A percentile compares a stretch with the other conserved stretches of the same genome.
phyloP scores from a whole-genome alignment of 139 green algal genomes.

The Desmodesmus armatus region DNA sequence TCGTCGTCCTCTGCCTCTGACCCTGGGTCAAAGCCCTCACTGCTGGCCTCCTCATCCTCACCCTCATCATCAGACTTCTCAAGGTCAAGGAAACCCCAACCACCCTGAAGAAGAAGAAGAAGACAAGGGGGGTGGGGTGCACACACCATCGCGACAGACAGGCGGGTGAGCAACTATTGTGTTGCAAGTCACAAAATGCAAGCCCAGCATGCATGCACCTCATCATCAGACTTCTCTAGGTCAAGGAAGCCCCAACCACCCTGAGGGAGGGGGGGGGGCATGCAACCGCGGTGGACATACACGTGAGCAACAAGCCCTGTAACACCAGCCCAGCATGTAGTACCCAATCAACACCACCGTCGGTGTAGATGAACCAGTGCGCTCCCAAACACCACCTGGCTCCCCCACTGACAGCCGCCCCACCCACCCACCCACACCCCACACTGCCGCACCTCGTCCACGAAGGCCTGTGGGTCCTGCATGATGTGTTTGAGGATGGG shows the following conservation, averaged over 20 bases:
- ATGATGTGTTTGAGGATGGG: slow-evolving; percentile 96
- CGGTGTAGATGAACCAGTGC: neutral
- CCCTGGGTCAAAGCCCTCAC: slow-evolving; percentile 77
- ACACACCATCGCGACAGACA: too few relatives aligned
- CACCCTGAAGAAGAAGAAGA: too few relatives aligned
- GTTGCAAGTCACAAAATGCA: too few relatives aligned
- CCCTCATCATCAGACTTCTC: slow-evolving; percentile 84
- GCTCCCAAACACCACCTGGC: neutral
- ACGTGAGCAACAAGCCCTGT: too few relatives aligned
- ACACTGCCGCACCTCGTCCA: slow-evolving; percentile 28
- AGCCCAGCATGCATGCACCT: too few relatives aligned
- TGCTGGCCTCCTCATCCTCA: slow-evolving; percentile 74
- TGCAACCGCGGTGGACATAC: too few relatives aligned
- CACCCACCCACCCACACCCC: neutral
- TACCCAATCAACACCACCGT: neutral
- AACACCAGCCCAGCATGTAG: too few relatives aligned
- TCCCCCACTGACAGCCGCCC: neutral
- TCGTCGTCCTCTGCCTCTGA: slow-evolving; percentile 64
- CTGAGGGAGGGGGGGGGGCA: too few relatives aligned
- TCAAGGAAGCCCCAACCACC: slow-evolving; percentile 99
- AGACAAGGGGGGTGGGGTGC: too few relatives aligned
- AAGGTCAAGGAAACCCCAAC: slow-evolving; percentile 98
- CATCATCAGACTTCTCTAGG: slow-evolving; percentile 83
- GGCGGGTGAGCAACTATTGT: too few relatives aligned
- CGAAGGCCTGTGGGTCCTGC: slow-evolving; percentile 46